Percentiles rank a stretch among this genome's conserved stretches.
These are phyloP conservation scores for Cladophialophora exuberans DNA, from an alignment of 2,329 filamentous ascomycete species.

Conservation along the genomic window DNA sequence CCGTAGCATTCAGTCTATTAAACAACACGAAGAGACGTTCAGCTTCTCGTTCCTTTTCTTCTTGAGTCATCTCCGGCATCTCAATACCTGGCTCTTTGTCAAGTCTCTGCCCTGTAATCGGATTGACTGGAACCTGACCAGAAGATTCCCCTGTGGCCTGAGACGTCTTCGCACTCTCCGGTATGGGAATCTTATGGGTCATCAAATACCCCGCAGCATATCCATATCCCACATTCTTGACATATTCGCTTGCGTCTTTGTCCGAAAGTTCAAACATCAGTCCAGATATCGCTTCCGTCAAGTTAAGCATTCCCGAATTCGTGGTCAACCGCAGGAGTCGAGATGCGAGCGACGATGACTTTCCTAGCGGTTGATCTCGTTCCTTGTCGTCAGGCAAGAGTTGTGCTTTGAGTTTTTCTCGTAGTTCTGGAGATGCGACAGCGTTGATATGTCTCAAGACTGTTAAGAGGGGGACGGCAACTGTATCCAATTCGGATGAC, in stretches of 20 bases:
- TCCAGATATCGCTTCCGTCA: conserved; percentile 74
- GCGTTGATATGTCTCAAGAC: conserved; percentile 73
- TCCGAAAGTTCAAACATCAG: conserved; percentile 87
- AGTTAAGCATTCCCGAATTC: conserved; percentile 69
- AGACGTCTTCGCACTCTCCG: conserved; percentile 65
- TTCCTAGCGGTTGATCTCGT: conserved; percentile 75
- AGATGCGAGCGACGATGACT: conserved; percentile 72
- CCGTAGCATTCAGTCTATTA: conserved; percentile 78
- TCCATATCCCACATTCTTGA: conserved; percentile 91
- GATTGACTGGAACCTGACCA: conserved; percentile 64
- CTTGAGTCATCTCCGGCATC: conserved; percentile 78
- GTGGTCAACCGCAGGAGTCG: conserved; percentile 77
- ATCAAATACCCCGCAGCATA: conserved; percentile 90
- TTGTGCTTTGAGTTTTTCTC: conserved; percentile 63
- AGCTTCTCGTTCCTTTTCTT: conserved; percentile 90
- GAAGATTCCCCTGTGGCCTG: conserved; percentile 17
- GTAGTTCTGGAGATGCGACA: conserved; percentile 65
- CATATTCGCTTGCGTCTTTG: conserved; percentile 76
- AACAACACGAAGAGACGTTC: conserved; percentile 89
- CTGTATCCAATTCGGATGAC: conserved; percentile 71
- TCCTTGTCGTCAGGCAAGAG: conserved; percentile 80
- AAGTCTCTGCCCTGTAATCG: conserved; percentile 81
- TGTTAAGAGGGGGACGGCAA: conserved; percentile 73
- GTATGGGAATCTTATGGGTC: conserved; percentile 78
- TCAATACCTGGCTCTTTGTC: conserved; percentile 54